Conservation (phyloP, 441 rosid species). For the Eutrema salsugineum region DNA sequence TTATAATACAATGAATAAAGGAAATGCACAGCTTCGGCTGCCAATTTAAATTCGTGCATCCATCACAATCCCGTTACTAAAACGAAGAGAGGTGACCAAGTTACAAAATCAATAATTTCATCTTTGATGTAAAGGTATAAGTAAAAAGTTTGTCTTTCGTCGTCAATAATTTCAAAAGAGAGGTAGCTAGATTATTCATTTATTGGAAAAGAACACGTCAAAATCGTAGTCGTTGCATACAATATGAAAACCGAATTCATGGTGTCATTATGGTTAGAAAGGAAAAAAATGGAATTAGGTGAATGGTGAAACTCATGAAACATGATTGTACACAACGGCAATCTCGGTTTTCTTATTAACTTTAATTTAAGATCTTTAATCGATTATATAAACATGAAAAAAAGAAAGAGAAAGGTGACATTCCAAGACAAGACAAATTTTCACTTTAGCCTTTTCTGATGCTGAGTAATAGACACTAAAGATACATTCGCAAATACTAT, state of each 20-base stretch:
- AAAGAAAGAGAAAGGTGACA: constrained; percentile 19
- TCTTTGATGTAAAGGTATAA: neutral
- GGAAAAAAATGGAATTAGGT: too few species aligned
- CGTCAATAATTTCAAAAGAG: neutral
- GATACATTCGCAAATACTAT: constrained; percentile 14
- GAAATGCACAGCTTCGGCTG: neutral
- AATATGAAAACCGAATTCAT: too few species aligned
- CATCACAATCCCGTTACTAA: neutral
- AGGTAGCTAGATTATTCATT: neutral
- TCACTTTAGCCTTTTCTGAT: constrained; percentile 28
- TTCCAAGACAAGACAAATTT: constrained; percentile 25
- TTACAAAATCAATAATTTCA: neutral
- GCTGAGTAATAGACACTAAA: constrained; percentile 21
- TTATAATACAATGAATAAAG: neutral
- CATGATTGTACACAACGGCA: neutral
- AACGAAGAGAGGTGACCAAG: neutral
- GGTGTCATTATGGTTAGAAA: neutral
- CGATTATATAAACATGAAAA: constrained; percentile 11
- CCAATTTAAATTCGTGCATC: neutral
- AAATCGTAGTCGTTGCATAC: too few species aligned
- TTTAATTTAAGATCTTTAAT: constrained; percentile 32
- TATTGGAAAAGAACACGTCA: too few species aligned
- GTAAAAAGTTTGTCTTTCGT: neutral
- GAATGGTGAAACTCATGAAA: neutral
- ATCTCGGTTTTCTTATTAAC: neutral